These are phyloP conservation scores for Luvunga scandens DNA, from an alignment of 345 rosid species.

Conservation along the genomic window DNA sequence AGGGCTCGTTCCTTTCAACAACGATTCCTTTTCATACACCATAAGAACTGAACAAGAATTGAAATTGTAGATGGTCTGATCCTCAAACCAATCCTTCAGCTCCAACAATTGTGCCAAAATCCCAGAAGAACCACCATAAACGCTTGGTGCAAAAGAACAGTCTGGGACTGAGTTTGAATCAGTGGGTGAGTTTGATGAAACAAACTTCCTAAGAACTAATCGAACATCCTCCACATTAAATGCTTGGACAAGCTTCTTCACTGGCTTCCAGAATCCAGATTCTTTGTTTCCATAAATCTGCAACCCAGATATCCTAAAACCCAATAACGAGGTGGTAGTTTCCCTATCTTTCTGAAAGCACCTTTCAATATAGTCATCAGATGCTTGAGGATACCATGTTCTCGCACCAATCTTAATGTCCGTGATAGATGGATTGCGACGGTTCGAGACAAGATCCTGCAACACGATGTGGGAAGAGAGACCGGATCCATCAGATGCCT, in stretches of 20 bases:
- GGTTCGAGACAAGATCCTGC: constrained; percentile 50
- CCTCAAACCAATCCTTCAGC: constrained; percentile 92
- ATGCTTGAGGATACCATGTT: constrained; percentile 89
- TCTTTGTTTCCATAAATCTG: constrained; percentile 43
- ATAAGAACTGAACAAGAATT: constrained; percentile 83
- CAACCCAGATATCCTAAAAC: constrained; percentile 83
- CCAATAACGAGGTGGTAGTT: constrained; percentile 51
- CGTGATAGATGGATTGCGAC: constrained; percentile 57
- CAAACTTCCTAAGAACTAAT: constrained; percentile 64
- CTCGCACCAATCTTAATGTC: constrained; percentile 93
- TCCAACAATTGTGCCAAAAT: constrained; percentile 71
- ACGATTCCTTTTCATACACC: constrained; percentile 55
- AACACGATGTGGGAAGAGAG: constrained; percentile 56
- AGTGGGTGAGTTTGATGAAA: constrained; percentile 52
- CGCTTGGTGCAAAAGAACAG: constrained; percentile 46
- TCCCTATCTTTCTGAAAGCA: constrained; percentile 64
- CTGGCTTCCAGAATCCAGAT: constrained; percentile 64
- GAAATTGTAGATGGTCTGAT: constrained; percentile 79
- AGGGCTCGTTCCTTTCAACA: constrained; percentile 33
- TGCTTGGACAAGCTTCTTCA: constrained; percentile 42
- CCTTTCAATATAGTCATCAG: constrained; percentile 60
- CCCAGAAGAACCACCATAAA: constrained; percentile 66
- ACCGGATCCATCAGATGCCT: constrained; percentile 84
- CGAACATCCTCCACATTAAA: constrained; percentile 51
- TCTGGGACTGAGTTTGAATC: constrained; percentile 42